Evolutionary conservation across 805 yeast genomes (phyloP).

Genomic region (Maudiozyma barnettii): DNA sequence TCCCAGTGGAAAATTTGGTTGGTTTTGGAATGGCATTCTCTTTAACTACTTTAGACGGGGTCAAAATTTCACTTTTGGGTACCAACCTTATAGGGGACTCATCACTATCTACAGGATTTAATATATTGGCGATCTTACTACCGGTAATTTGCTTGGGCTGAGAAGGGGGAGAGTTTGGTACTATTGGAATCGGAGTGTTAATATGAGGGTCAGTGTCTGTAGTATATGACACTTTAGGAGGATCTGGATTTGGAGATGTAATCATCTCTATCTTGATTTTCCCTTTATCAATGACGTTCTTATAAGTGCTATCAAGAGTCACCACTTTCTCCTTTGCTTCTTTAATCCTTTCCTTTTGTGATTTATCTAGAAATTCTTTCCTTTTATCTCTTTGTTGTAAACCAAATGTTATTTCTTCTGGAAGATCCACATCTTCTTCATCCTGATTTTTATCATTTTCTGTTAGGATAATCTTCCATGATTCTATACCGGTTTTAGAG

Average conservation of each 20-base stretch:
- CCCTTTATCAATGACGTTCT: not conserved
- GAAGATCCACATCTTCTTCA: slow-evolving; percentile 22
- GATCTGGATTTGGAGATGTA: not conserved
- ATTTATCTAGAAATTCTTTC: slow-evolving; percentile 16
- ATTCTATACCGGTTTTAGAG: not conserved
- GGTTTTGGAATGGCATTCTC: not conserved
- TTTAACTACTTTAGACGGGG: not conserved
- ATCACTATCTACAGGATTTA: not conserved
- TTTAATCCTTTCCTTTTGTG: slow-evolving; percentile 2
- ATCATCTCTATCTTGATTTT: not conserved
- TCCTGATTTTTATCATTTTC: slow-evolving; percentile 4
- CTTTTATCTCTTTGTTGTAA: slow-evolving; percentile 19
- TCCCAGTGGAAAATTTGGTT: not conserved
- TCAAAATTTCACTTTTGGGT: not conserved
- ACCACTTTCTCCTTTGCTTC: not conserved
- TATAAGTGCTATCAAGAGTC: not conserved
- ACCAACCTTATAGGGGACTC: not conserved
- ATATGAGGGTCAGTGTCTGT: not conserved
- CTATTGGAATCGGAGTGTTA: not conserved
- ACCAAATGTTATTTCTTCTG: slow-evolving; percentile 24
- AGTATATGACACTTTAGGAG: not conserved
- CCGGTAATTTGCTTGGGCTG: not conserved
- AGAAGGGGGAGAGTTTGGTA: not conserved
- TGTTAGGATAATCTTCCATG: slow-evolving; percentile 6
- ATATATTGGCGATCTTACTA: not conserved